These are phyloP conservation scores for Blastobotrys chiropterorum DNA, from an alignment of 805 yeast genomes.

Conservation along the genomic window DNA sequence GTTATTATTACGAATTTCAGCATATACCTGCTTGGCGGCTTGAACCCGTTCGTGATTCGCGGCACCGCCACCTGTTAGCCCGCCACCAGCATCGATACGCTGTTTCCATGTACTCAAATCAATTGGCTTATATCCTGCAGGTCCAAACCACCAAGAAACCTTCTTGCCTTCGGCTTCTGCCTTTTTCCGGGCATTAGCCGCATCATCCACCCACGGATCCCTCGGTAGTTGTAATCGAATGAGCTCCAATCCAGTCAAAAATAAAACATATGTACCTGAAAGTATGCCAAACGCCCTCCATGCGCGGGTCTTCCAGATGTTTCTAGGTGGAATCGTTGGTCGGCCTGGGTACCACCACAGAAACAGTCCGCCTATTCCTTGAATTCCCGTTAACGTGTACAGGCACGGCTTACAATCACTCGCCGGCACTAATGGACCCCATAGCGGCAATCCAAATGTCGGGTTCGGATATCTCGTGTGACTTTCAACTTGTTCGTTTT, in stretches of 20 bases:
- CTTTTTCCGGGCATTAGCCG: conserved; percentile 44
- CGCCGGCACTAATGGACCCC: conserved; percentile 74
- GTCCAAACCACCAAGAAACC: conserved; percentile 63
- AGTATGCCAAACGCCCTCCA: conserved; percentile 29
- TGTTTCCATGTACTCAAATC: conserved; percentile 25
- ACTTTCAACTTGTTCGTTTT: conserved; percentile 3
- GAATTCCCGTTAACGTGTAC: conserved; percentile 46
- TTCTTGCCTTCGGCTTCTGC: conserved; percentile 45
- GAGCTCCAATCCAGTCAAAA: conserved; percentile 51
- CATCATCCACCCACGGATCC: conserved; percentile 75
- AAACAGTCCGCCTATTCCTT: conserved; percentile 31
- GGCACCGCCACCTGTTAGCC: conserved; percentile 16
- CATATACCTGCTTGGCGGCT: conserved; percentile 11
- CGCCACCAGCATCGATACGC: conserved; percentile 17
- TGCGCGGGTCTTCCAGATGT: not conserved
- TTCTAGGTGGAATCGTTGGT: not conserved
- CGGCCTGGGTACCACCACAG: conserved; percentile 17
- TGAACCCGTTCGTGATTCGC: conserved; percentile 7
- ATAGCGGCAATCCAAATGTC: conserved; percentile 49
- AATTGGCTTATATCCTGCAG: conserved; percentile 50
- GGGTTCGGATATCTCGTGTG: conserved; percentile 35
- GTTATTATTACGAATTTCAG: conserved; percentile 15
- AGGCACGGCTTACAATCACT: conserved; percentile 55
- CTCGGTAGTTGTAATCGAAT: conserved; percentile 39
- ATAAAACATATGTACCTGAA: conserved; percentile 44